A percentile compares a stretch with the other conserved stretches of the same genome.
phyloP scores from a whole-genome alignment of 345 rosid species.

The Acer saccharum region DNA sequence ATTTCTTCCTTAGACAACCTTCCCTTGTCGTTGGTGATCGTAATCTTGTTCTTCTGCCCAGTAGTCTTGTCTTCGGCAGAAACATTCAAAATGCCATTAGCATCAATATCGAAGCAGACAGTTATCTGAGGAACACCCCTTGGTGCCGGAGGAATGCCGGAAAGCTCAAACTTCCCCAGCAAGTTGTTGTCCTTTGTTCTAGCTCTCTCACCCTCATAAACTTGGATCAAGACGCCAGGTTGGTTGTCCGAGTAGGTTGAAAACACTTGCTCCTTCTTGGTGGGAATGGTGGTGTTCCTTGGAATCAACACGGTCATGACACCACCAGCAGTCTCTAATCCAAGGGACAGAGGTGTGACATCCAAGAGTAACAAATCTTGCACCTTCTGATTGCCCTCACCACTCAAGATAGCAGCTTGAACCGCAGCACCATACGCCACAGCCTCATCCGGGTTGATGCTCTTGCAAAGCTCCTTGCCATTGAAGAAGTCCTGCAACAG shows the following conservation, averaged over 20 bases:
- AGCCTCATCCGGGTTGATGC: conserved; percentile 59
- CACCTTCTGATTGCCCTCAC: conserved; percentile 53
- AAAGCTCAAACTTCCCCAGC: conserved; percentile 45
- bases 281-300: conserved; percentile 40
- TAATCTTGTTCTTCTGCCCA: conserved; percentile 68
- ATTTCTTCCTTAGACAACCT: conserved; percentile 60
- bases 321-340: conserved; percentile 44
- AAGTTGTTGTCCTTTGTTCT: conserved; percentile 38
- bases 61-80: conserved; percentile 71
- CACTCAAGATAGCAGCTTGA: conserved; percentile 54
- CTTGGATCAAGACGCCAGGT: conserved; percentile 35
- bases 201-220: conserved; percentile 32
- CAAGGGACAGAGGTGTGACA: conserved; percentile 48
- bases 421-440: conserved; percentile 61
- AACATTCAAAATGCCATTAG: conserved; percentile 51
- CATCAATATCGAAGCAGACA: conserved; percentile 25
- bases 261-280: conserved; percentile 38
- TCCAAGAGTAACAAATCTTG: conserved; percentile 46
- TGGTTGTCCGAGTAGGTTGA: conserved; percentile 35
- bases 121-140: conserved; percentile 35
- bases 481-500: conserved; percentile 51
- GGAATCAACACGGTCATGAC: conserved; percentile 43
- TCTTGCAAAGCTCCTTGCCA: conserved; percentile 58
- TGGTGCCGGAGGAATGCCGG: conserved; percentile 49
- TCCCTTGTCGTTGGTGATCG: conserved; percentile 68